Conservation (phyloP, 306 rosid genomes). For the Oxytropis ochrocephala region DNA sequence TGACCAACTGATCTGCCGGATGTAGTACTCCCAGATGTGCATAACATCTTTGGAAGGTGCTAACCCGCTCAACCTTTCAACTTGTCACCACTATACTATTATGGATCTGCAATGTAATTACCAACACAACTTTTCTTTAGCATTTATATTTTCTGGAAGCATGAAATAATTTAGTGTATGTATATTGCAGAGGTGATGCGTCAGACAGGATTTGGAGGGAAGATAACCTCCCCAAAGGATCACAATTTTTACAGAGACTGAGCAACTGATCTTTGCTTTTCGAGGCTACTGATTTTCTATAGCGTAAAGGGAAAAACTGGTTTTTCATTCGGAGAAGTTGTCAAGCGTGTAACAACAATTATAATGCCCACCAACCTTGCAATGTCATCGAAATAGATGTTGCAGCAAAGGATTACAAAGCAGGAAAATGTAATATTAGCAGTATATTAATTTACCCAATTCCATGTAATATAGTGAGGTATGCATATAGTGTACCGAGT, state of each 20-base stretch:
- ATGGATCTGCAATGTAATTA: background rate
- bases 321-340: constrained; percentile 26
- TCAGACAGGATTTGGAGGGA: constrained; percentile 59
- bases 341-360: constrained; percentile 17
- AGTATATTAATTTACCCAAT: background rate
- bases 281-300: constrained; percentile 28
- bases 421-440: constrained; percentile 19
- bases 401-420: constrained; percentile 20
- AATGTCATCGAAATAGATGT: constrained; percentile 17
- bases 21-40: background rate
- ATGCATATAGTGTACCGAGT: constrained; percentile 22
- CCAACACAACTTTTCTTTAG: background rate
- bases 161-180: constrained; percentile 15
- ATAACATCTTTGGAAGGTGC: background rate
- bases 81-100: background rate
- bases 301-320: constrained; percentile 28
- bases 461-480: constrained; percentile 24
- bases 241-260: constrained; percentile 34
- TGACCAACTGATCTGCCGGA: background rate
- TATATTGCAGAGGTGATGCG: constrained; percentile 74
- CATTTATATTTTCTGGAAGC: constrained; percentile 10
- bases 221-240: constrained; percentile 52
- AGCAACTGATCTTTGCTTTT: constrained; percentile 18
- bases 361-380: constrained; percentile 16
- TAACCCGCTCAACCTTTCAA: background rate